Evolutionary conservation across 257 asterid genomes (phyloP).

Genomic region (Prunella vulgaris): DNA sequence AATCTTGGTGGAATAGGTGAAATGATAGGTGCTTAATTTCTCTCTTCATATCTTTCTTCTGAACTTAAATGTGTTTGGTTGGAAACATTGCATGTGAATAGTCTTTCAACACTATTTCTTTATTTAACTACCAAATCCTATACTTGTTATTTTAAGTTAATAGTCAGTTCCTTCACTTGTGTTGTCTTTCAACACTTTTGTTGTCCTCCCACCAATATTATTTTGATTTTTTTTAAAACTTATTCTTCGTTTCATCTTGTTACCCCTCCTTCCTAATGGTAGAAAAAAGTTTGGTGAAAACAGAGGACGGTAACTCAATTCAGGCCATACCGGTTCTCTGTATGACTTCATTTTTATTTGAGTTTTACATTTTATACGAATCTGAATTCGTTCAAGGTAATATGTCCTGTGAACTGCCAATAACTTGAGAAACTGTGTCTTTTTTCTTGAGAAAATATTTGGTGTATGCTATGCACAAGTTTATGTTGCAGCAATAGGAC

Average conservation of each 20-base stretch:
- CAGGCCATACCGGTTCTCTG: background rate
- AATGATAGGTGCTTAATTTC: conserved; percentile 18
- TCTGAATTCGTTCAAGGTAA: background rate
- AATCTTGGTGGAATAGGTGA: conserved; percentile 25
- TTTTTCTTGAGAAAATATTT: background rate
- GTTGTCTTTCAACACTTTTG: conserved; percentile 9
- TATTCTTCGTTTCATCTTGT: background rate
- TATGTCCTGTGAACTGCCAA: background rate
- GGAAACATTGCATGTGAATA: conserved; percentile 19
- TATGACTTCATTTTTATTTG: background rate
- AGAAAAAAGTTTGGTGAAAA: background rate
- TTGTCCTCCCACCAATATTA: conserved; percentile 24
- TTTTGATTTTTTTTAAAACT: background rate
- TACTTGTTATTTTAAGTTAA: conserved; percentile 22
- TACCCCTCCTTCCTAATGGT: background rate
- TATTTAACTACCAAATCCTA: conserved; percentile 16
- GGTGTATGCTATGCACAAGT: background rate
- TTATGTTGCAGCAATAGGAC: background rate
- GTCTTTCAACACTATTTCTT: conserved; percentile 1
- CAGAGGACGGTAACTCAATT: background rate
- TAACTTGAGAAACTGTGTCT: background rate
- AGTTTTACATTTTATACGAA: background rate
- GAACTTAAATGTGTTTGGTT: conserved; percentile 26
- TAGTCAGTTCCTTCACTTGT: conserved; percentile 14
- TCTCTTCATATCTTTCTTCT: conserved; percentile 4